Evolutionary conservation across 805 yeast species (phyloP), one percentile per base, ranked within the genome.

Genomic region (Nakazawaea molendinolei): DNA sequence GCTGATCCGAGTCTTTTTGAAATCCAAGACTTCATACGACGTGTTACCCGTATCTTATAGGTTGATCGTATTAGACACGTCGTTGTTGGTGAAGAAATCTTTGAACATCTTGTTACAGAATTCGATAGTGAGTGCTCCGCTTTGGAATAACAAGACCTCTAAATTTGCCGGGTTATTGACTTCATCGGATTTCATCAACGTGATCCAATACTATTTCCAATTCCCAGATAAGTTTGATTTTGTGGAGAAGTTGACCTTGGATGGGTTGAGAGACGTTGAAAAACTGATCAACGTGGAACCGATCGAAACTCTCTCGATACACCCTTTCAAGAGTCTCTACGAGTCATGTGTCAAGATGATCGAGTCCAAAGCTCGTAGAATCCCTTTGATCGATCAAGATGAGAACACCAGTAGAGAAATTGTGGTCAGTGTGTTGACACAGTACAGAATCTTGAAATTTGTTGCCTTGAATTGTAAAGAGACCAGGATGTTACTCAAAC

Each of bases 391-490:
- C 47, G 98, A 92, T 56, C 82, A 82, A 55, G 97, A 92, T 56
- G 95, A 86, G 51, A 86, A 81, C 47, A 85, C 95, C 0, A 82
- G 83, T 51, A 69, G 96, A 50, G 97, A 92, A 57, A 87, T 92
- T 51, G 96, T 92, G 13, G 97, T 92, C 6, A 76, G 87, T 38
- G 98, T 92, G 35, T 69, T 92, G 52, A 92, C 98, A 1, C 98
- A 92, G 64, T 92, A 92, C 61, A 78, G 98, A 54, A 92, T 92
- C 38, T 68, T 92, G 51, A 90, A 94, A 60, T 92, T 92, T 55
- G 96, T 92, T 22, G 89, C 97, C 3, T 73, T 90, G 58, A 92
- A 92, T 60, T 92, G 98, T 63, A 87, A 86, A 56, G 97, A 92
- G 56, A 87, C 95, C 3, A 77, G 83, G 49, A 83, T 79, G 69